Evolutionary conservation across 305 asterid genomes (phyloP).

Genomic region (Fraxinus latifolia): DNA sequence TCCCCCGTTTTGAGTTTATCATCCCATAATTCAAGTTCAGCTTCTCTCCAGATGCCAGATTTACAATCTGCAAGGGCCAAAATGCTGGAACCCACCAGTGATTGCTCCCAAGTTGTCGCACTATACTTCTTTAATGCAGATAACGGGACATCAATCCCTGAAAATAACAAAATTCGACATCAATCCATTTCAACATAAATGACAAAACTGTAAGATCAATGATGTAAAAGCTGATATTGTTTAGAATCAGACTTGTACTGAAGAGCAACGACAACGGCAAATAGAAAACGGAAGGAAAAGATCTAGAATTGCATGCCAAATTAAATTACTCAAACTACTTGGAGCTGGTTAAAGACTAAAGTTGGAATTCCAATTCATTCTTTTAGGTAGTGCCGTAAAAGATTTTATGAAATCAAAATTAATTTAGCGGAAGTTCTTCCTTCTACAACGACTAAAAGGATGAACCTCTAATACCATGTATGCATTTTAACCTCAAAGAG

Average conservation of each 20-base stretch:
- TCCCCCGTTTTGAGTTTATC: conserved; percentile 53
- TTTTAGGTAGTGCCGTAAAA: not conserved
- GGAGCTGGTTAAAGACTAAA: conserved; percentile 16
- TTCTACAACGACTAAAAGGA: conserved; percentile 5
- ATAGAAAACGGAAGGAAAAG: not conserved
- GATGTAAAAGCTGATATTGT: conserved; percentile 10
- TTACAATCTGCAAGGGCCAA: conserved; percentile 61
- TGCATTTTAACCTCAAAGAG: conserved; percentile 8
- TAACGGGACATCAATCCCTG: conserved; percentile 70
- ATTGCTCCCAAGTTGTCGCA: conserved; percentile 68
- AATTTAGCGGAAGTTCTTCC: conserved; percentile 1
- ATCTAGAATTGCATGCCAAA: not conserved
- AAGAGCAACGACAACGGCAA: not conserved
- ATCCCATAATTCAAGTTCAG: conserved; percentile 86
- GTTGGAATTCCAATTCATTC: not conserved
- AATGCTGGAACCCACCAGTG: conserved; percentile 75
- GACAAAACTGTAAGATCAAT: not conserved
- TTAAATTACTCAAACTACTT: conserved; percentile 3
- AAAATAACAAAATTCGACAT: conserved; percentile 17
- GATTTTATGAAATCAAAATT: not conserved
- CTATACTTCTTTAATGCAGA: conserved; percentile 63
- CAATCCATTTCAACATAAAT: not conserved
- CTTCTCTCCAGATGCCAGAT: conserved; percentile 77
- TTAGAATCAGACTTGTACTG: conserved; percentile 8
- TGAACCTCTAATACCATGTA: conserved; percentile 10